phyloP scores from a whole-genome alignment of 345 rosid genomes.

The Physaria fendleri region DNA sequence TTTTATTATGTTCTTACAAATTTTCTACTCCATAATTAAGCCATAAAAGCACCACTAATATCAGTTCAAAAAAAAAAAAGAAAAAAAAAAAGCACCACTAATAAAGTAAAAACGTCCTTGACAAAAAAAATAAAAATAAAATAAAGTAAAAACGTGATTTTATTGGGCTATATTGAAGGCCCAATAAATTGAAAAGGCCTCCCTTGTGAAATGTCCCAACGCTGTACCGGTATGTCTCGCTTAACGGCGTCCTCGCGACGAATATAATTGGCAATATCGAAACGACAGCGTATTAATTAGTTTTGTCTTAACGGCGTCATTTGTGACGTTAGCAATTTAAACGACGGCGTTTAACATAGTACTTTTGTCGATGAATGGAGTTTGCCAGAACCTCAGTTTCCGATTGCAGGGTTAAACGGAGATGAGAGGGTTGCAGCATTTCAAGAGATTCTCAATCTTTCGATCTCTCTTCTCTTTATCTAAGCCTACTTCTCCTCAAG shows the following conservation, averaged over 20 bases:
- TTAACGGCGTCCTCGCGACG: background rate
- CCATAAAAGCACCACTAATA: too few relatives aligned
- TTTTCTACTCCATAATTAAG: too few relatives aligned
- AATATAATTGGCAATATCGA: background rate
- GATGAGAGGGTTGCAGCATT: conserved; percentile 28
- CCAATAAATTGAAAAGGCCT: background rate
- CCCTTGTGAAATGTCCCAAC: background rate
- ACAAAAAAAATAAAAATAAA: too few relatives aligned
- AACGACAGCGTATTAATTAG: background rate
- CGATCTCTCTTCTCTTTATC: conserved; percentile 26
- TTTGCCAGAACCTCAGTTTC: background rate
- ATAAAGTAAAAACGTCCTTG: too few relatives aligned
- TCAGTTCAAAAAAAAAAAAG: too few relatives aligned
- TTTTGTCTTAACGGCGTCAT: background rate
- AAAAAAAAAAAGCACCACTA: too few relatives aligned
- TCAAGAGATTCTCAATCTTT: conserved; percentile 21
- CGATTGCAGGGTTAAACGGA: background rate
- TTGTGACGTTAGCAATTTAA: background rate
- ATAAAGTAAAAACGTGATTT: background rate
- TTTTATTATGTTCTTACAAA: too few relatives aligned
- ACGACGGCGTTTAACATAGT: background rate
- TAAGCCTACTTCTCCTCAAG: background rate
- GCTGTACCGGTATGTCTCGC: background rate
- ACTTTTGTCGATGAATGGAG: background rate
- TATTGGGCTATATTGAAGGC: background rate